Evolutionary conservation across 345 rosid species (phyloP).

Genomic region (Eucalyptus marginata): DNA sequence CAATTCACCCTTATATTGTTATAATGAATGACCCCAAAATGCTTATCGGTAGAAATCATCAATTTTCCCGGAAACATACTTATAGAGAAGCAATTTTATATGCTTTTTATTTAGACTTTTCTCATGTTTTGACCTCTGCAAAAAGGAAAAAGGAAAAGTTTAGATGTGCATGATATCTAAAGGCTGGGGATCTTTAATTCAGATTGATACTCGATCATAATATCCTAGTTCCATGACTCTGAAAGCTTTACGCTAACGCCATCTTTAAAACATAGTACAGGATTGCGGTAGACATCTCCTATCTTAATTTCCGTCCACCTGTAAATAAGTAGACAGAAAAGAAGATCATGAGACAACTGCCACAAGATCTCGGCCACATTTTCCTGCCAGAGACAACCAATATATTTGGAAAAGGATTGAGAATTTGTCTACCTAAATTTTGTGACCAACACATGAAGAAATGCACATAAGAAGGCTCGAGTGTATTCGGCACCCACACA

Average conservation of each 20-base stretch:
- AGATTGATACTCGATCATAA: no score
- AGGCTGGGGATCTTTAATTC: background rate
- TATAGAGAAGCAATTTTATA: no score
- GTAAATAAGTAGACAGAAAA: background rate
- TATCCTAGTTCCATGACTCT: background rate
- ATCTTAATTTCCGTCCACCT: slow-evolving; percentile 6
- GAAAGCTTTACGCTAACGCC: background rate
- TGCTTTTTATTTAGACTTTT: no score
- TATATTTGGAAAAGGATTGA: background rate
- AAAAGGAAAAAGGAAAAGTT: no score
- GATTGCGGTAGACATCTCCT: background rate
- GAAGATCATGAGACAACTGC: background rate
- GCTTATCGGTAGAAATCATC: no score
- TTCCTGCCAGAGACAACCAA: background rate
- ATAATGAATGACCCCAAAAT: no score
- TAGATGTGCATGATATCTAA: background rate
- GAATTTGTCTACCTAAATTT: slow-evolving; percentile 1
- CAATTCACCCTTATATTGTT: no score
- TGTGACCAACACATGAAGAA: slow-evolving; percentile 7
- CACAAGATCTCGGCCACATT: background rate
- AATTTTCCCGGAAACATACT: no score
- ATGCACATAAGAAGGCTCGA: background rate
- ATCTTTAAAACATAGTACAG: background rate
- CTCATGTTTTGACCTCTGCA: no score
- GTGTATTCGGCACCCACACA: slow-evolving; percentile 6